These are phyloP conservation scores for Fagopyrum homotropicum DNA, from an alignment of 148 eudicot genomes.

Conservation along the genomic window DNA sequence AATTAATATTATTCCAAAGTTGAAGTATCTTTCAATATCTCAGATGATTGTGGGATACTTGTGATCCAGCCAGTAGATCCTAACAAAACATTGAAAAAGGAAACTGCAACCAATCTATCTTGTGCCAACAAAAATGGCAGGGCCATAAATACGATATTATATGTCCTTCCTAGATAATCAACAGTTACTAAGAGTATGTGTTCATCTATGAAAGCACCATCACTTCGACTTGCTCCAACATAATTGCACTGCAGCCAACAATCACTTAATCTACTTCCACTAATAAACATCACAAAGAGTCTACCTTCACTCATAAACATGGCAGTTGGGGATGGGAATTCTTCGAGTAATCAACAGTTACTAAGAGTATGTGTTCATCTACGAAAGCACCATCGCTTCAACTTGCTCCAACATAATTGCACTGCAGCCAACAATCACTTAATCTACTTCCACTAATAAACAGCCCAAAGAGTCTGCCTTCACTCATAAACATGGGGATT, in stretches of 20 bases:
- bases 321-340: background rate
- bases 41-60: too few species aligned
- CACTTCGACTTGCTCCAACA: background rate
- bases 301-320: constrained; percentile 4
- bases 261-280: background rate
- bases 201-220: background rate
- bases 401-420: background rate
- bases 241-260: background rate
- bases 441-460: too few species aligned
- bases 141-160: background rate
- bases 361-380: background rate
- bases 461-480: background rate
- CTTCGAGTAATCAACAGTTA: background rate
- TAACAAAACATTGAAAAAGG: background rate
- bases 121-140: background rate
- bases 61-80: too few species aligned
- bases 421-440: background rate
- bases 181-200: background rate
- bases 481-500: background rate
- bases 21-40: too few species aligned
- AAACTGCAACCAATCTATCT: background rate
- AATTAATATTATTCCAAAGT: too few species aligned
- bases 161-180: background rate
- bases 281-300: background rate
- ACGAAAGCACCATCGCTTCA: background rate